phyloP scores from a whole-genome alignment of 805 yeast species.

The Candida pini region DNA sequence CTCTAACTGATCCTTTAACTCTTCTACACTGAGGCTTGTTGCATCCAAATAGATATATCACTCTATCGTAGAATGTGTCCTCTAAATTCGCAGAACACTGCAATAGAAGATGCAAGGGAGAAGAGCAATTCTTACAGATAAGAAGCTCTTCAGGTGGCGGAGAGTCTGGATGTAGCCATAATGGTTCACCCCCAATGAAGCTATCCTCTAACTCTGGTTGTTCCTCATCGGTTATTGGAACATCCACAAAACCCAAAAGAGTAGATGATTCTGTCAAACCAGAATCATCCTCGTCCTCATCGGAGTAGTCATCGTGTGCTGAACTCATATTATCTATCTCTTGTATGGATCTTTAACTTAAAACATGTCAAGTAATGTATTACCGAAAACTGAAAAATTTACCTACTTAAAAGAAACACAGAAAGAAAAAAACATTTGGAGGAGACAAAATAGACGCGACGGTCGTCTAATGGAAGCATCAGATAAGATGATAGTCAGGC shows the following conservation, averaged over 20 bases:
- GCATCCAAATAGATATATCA: slow-evolving; percentile 77
- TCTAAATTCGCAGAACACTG: slow-evolving; percentile 83
- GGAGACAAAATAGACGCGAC: too few species aligned
- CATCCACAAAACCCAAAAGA: slow-evolving; percentile 61
- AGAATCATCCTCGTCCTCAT: slow-evolving; percentile 6
- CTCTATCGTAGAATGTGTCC: slow-evolving; percentile 68
- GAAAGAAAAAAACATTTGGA: too few species aligned
- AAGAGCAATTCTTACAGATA: slow-evolving; percentile 61
- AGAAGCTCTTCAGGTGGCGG: slow-evolving; percentile 49
- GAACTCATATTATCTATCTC: not conserved
- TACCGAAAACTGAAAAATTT: too few species aligned
- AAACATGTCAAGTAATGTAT: too few species aligned
- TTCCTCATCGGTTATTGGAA: slow-evolving; percentile 45
- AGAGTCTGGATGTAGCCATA: slow-evolving; percentile 62
- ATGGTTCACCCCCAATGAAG: slow-evolving; percentile 74
- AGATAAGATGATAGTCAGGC: too few species aligned
- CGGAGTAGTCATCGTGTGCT: slow-evolving; percentile 11
- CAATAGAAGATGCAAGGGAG: slow-evolving; percentile 57
- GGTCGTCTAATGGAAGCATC: too few species aligned
- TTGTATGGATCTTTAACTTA: too few species aligned
- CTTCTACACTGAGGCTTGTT: slow-evolving; percentile 56
- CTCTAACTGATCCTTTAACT: slow-evolving; percentile 64
- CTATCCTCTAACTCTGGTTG: slow-evolving; percentile 54
- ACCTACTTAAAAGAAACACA: too few species aligned
- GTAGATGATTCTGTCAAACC: slow-evolving; percentile 29